phyloP scores from a whole-genome alignment of 2,329 filamentous ascomycete genomes.

The Calycina herbarum region DNA sequence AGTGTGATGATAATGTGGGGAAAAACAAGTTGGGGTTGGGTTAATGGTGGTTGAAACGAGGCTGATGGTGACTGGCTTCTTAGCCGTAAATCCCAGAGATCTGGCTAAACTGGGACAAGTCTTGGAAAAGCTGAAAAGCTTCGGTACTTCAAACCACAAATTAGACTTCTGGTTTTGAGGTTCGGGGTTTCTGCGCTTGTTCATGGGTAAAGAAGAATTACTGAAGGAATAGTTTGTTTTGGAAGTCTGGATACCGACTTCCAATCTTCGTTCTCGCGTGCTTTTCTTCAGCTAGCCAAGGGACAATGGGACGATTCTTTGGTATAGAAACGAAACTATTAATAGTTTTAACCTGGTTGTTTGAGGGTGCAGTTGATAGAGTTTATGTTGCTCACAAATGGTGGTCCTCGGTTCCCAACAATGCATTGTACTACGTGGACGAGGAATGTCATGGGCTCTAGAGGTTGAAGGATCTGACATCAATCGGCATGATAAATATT shows the following conservation, averaged over 20 bases:
- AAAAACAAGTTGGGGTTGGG: neutral
- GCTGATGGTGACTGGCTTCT: constrained; percentile 10
- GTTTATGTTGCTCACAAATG: neutral
- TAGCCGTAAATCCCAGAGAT: constrained; percentile 13
- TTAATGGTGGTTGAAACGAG: neutral
- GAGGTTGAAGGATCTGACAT: neutral
- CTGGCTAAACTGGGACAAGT: constrained; percentile 13
- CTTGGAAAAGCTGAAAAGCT: neutral
- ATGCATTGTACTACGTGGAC: neutral
- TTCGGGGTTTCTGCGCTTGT: neutral
- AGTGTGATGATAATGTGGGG: constrained; percentile 9
- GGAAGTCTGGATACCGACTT: neutral
- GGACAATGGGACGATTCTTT: neutral
- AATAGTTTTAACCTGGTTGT: neutral
- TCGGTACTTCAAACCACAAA: neutral
- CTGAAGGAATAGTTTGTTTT: neutral
- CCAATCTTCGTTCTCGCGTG: neutral
- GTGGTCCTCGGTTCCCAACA: neutral
- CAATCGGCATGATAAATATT: neutral
- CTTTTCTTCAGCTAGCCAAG: neutral
- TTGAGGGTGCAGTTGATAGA: neutral
- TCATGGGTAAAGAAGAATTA: neutral
- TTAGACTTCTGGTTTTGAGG: neutral
- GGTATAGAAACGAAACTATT: neutral
- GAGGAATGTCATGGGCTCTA: neutral